phyloP scores from a whole-genome alignment of 345 rosid genomes.

The Mallotus nudiflorus region DNA sequence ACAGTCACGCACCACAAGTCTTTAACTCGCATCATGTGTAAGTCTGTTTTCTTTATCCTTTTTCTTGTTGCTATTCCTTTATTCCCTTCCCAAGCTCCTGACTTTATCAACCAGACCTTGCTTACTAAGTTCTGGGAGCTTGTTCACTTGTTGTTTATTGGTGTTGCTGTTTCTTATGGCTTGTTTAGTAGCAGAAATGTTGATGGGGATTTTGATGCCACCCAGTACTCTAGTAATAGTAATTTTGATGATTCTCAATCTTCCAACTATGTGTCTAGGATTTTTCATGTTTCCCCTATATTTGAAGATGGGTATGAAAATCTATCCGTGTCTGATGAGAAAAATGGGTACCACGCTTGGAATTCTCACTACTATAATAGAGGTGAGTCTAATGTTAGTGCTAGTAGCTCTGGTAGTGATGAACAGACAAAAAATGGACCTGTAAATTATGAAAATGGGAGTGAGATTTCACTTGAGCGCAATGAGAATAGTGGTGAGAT shows the following conservation, averaged over 20 bases:
- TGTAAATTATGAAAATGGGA: conserved; percentile 28
- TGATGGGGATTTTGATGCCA: conserved; percentile 32
- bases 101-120: conserved; percentile 48
- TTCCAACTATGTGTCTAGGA: conserved; percentile 43
- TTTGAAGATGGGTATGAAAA: conserved; percentile 58
- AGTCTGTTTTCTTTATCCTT: conserved; percentile 47
- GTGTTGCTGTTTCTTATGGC: conserved; percentile 86
- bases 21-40: conserved; percentile 44
- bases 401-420: conserved; percentile 10
- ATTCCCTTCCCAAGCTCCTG: conserved; percentile 83
- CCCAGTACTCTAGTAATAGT: neutral
- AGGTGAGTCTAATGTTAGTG: conserved; percentile 11
- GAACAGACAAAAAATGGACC: conserved; percentile 28
- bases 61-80: conserved; percentile 67
- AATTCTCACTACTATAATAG: conserved; percentile 20
- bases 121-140: conserved; percentile 77
- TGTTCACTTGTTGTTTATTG: conserved; percentile 61
- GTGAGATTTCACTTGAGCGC: too few relatives aligned
- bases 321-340: conserved; percentile 42
- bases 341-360: conserved; percentile 19
- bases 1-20: conserved; percentile 14
- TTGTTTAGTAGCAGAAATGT: conserved; percentile 65
- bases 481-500: too few relatives aligned
- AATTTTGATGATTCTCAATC: conserved; percentile 38
- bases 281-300: conserved; percentile 51